Evolutionary conservation across 225 moss, liverwort and hornwort species (phyloP).

Genomic region (Anthoceros angustus): DNA sequence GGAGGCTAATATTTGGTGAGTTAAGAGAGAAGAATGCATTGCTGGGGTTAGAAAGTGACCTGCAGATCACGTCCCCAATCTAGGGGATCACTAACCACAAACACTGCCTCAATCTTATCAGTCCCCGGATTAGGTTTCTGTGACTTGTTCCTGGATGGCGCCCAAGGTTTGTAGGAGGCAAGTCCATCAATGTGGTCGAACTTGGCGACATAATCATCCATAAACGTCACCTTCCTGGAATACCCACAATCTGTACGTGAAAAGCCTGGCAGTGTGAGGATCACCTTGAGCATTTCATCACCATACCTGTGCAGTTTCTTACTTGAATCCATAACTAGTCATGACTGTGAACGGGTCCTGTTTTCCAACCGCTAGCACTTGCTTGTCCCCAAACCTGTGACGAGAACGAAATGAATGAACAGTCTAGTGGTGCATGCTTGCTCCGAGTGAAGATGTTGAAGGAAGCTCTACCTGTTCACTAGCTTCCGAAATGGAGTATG

Average conservation of each 20-base stretch:
- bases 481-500: slow-evolving; percentile 68
- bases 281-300: background rate
- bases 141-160: slow-evolving; percentile 5
- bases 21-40: background rate
- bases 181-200: slow-evolving; percentile 58
- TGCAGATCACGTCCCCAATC: slow-evolving; percentile 86
- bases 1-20: background rate
- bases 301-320: slow-evolving; percentile 10
- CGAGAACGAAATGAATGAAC: background rate
- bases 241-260: background rate
- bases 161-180: slow-evolving; percentile 52
- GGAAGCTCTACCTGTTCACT: slow-evolving; percentile 28
- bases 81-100: slow-evolving; percentile 72
- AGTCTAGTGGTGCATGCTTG: background rate
- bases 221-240: slow-evolving; percentile 47
- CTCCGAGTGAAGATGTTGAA: background rate
- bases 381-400: slow-evolving; percentile 35
- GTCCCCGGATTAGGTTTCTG: slow-evolving; percentile 4
- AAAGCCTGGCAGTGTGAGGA: too few relatives aligned
- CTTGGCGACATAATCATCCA: slow-evolving; percentile 36
- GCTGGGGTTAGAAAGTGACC: slow-evolving; percentile 19
- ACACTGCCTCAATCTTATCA: slow-evolving; percentile 48
- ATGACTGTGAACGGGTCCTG: slow-evolving; percentile 43
- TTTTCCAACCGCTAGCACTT: slow-evolving; percentile 67
- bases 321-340: slow-evolving; percentile 58